Evolutionary conservation across 352 stramenopile genomes (phyloP).

Genomic region (Phytophthora cryptogea): DNA sequence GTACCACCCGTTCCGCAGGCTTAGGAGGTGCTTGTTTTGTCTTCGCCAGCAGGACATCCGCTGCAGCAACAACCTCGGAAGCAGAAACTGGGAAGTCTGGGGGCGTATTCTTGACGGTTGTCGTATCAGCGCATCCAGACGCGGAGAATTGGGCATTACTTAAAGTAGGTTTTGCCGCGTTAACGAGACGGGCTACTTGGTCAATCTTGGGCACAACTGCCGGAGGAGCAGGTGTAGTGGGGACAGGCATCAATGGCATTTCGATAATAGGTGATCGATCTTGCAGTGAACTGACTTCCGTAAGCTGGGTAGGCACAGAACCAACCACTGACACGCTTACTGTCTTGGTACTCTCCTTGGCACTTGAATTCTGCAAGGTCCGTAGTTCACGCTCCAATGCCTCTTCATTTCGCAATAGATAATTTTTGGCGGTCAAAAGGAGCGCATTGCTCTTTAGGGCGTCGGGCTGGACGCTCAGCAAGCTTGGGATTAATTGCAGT

Average conservation of each 20-base stretch:
- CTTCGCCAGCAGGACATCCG: background rate
- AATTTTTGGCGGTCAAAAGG: constrained; percentile 56
- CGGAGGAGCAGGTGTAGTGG: background rate
- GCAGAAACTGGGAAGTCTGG: background rate
- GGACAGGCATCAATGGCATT: background rate
- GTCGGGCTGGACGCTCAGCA: constrained; percentile 68
- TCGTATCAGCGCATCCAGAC: background rate
- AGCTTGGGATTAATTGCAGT: constrained; percentile 67
- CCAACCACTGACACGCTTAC: background rate
- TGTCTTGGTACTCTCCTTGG: background rate
- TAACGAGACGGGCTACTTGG: background rate
- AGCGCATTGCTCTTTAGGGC: constrained; percentile 59
- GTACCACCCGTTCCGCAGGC: background rate
- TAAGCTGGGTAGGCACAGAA: background rate
- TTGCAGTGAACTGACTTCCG: background rate
- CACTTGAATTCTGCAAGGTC: constrained; percentile 8
- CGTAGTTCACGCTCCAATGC: constrained; percentile 44
- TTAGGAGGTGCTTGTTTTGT: background rate
- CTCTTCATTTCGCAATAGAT: constrained; percentile 47
- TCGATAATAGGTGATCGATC: background rate
- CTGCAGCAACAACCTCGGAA: background rate
- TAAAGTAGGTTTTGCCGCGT: background rate
- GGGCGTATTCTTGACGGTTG: background rate
- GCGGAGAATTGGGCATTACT: background rate
- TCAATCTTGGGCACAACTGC: background rate